Percentiles rank a stretch among this genome's conserved stretches.
phyloP scores from a whole-genome alignment of 2,329 filamentous ascomycete genomes.

The Neofusicoccum sp. region DNA sequence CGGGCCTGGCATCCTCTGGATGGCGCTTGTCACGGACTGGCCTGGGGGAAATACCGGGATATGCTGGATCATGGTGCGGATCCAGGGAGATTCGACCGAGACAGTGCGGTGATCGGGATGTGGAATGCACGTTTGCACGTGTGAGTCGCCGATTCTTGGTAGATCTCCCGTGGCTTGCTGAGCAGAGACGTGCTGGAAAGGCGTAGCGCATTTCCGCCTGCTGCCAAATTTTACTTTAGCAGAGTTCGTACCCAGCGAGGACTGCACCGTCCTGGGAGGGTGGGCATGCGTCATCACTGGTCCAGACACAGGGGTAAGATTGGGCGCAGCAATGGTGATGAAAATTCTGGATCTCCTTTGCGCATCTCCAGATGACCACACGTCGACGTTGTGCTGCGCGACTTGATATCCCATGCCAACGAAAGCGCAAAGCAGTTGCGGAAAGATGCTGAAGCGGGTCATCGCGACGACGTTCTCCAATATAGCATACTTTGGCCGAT shows the following conservation, averaged over 20 bases:
- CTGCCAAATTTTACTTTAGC: conserved; percentile 53
- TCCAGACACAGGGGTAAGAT: conserved; percentile 53
- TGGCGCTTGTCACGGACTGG: conserved; percentile 24
- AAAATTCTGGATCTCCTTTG: conserved; percentile 69
- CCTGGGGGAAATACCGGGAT: conserved; percentile 56
- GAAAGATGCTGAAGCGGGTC: conserved; percentile 66
- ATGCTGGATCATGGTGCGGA: background rate
- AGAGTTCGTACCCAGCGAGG: conserved; percentile 50
- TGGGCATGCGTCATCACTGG: conserved; percentile 65
- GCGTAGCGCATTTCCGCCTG: conserved; percentile 51
- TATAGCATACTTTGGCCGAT: conserved; percentile 70
- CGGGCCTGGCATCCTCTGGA: conserved; percentile 17
- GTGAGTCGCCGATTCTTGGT: conserved; percentile 61
- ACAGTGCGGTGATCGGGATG: conserved; percentile 66
- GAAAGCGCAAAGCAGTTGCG: conserved; percentile 69
- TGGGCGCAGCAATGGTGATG: conserved; percentile 68
- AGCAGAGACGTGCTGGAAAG: conserved; percentile 60
- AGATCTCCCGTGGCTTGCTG: conserved; percentile 59
- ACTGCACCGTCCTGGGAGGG: conserved; percentile 36
- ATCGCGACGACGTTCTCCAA: conserved; percentile 76
- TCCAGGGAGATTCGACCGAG: background rate
- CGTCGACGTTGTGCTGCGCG: conserved; percentile 65
- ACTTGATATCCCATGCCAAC: conserved; percentile 77
- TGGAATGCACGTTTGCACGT: conserved; percentile 59
- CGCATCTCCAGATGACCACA: conserved; percentile 65